These are phyloP conservation scores for Auriscalpium orientale DNA, from an alignment of 768 basidiomycete genomes.

Conservation along the genomic window DNA sequence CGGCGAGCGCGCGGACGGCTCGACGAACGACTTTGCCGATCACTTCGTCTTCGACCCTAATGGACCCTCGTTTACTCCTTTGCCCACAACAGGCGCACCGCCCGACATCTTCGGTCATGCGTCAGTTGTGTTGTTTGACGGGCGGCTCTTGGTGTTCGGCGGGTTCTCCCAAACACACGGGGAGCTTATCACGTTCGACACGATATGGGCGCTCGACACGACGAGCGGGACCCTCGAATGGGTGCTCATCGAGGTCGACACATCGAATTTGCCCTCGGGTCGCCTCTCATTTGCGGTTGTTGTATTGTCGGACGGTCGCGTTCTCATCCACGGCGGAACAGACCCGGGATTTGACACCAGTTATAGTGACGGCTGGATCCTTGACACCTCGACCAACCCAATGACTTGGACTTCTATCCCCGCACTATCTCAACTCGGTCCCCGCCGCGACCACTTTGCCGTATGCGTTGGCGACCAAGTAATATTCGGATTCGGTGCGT, in stretches of 20 bases:
- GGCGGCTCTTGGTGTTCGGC: constrained; percentile 66
- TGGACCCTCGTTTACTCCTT: constrained; percentile 40
- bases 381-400: constrained; percentile 47
- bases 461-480: constrained; percentile 51
- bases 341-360: constrained; percentile 43
- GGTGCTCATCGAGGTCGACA: constrained; percentile 35
- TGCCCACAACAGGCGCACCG: constrained; percentile 52
- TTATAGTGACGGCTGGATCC: constrained; percentile 65
- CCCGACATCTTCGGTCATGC: constrained; percentile 67
- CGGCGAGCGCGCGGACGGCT: constrained; percentile 78
- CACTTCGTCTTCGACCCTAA: constrained; percentile 56
- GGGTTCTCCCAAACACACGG: constrained; percentile 49
- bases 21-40: constrained; percentile 51
- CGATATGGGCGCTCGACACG: constrained; percentile 59
- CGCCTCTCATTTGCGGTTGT: constrained; percentile 58
- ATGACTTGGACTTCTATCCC: constrained; percentile 52
- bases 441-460: constrained; percentile 70
- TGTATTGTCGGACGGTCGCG: constrained; percentile 39
- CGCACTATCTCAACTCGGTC: constrained; percentile 49
- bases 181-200: constrained; percentile 46
- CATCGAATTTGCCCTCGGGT: constrained; percentile 40
- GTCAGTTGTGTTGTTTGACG: constrained; percentile 61
- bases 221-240: constrained; percentile 39
- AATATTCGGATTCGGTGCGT: constrained; percentile 73
- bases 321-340: constrained; percentile 76